Evolutionary conservation across 495 filamentous ascomycete genomes (phyloP), one percentile per base, ranked within the genome.

Genomic region (Hypoxylon crocopeplum): DNA sequence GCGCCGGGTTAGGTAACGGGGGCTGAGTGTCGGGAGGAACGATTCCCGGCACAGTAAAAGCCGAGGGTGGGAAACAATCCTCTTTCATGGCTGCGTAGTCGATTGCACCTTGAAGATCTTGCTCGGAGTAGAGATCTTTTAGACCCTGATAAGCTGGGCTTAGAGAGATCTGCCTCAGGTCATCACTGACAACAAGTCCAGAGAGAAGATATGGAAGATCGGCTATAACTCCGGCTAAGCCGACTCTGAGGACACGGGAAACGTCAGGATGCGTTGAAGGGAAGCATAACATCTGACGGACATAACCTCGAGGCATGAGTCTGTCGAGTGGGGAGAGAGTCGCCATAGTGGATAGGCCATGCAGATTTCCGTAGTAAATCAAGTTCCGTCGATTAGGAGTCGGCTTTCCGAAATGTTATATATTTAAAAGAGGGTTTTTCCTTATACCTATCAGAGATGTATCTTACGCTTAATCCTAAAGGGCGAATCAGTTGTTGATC

Each of bases 201-300:
- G 62, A 61, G 32, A 68, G 62, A 12, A 71, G 49, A 36, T 67
- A 65, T 5, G 69, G 69, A 5, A 71, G 39, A 36, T 71, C 63
- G 16, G 16, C 19, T 8, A 65, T 30, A 16, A 64, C 38, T 10
- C 57, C 39, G 12, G n/a, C 24, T 19, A 71, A 19, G 1, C 69
- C 61, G 1, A 30, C 8, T 12, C 42, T 62, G 36, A 71, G 55
- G 19, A 51, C 25, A 19, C 41, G 17, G 10, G 49, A 7, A 19
- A 56, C 29, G 5, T 40, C 21, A 1, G 54, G 16, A 20, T 55
- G 50, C 7, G 63, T 52, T 2, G 69, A 63, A 5, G 66, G 57
- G 15, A 71, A 71, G 51, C 59, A 63, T 36, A 62, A 51, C 5
- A 69, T 53, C 16, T 71, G 66, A 27, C 64, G 55, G 7, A 69